Conservation (phyloP, 1,284 basidiomycete genomes). For the Apiotrichum gracile region DNA sequence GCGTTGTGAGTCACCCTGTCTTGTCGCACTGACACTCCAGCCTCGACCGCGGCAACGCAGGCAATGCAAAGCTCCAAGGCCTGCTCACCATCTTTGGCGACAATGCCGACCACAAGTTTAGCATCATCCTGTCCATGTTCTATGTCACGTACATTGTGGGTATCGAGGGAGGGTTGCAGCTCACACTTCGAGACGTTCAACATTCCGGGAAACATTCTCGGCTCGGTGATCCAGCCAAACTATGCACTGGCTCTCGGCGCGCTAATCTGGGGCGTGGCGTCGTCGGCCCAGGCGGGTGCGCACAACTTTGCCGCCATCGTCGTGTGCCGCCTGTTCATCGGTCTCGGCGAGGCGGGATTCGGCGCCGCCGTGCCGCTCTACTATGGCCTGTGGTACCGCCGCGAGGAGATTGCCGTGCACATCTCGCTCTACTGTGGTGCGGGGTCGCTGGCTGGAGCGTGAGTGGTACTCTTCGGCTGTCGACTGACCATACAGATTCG, state of each 20-base stretch:
- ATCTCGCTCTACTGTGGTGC: slow-evolving; percentile 41
- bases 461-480: not conserved
- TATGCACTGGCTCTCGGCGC: slow-evolving; percentile 24
- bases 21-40: not conserved
- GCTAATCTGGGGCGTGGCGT: slow-evolving; percentile 35
- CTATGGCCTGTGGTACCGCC: slow-evolving; percentile 36
- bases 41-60: slow-evolving; percentile 24
- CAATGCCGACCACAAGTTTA: slow-evolving; percentile 29
- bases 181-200: not conserved
- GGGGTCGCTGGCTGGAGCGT: slow-evolving; percentile 27
- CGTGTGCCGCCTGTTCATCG: slow-evolving; percentile 39
- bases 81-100: slow-evolving; percentile 27
- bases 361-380: slow-evolving; percentile 30
- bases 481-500: not conserved
- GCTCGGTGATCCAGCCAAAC: slow-evolving; percentile 15
- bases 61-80: slow-evolving; percentile 34
- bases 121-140: slow-evolving; percentile 29
- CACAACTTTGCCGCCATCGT: slow-evolving; percentile 26
- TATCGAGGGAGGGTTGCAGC: not conserved
- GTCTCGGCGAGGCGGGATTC: slow-evolving; percentile 37
- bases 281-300: slow-evolving; percentile 28
- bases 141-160: slow-evolving; percentile 34
- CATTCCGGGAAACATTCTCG: slow-evolving; percentile 39
- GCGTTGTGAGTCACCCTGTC: slow-evolving; percentile 1
- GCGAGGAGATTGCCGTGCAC: slow-evolving; percentile 38